A percentile compares a stretch with the other conserved stretches of the same genome.
Conservation (phyloP, 306 rosid genomes). For the Cyclanthera cordifolia region DNA sequence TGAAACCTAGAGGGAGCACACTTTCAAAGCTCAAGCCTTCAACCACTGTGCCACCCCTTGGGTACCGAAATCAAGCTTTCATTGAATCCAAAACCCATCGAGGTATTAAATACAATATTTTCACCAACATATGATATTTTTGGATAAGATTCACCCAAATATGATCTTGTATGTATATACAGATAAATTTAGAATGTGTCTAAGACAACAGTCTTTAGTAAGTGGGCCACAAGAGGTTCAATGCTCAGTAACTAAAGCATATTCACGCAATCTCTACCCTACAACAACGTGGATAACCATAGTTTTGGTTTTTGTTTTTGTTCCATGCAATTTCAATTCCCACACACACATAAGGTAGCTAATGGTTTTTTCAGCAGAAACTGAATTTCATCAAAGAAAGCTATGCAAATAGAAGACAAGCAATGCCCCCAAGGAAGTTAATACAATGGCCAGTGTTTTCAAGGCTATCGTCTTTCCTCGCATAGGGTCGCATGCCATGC, state of each 20-base stretch:
- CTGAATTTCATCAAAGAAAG: neutral
- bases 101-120: neutral
- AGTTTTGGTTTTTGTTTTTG: neutral
- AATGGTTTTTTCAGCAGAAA: neutral
- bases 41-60: too few species aligned
- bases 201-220: neutral
- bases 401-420: neutral
- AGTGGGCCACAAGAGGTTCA: neutral
- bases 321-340: neutral
- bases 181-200: neutral
- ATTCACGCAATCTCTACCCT: too few species aligned
- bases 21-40: too few species aligned
- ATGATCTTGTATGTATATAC: too few species aligned
- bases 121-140: too few species aligned
- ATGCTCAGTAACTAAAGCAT: neutral
- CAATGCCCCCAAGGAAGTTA: neutral
- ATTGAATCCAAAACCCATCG: neutral
- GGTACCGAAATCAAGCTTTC: too few species aligned
- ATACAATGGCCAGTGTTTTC: too few species aligned
- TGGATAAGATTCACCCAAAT: too few species aligned
- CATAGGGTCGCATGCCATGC: too few species aligned
- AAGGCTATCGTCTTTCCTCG: too few species aligned
- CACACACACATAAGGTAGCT: neutral
- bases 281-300: neutral
- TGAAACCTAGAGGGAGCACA: too few species aligned